These are phyloP conservation scores for Flaveria ramosissima DNA, from an alignment of 129 eudicot species.

Conservation along the genomic window DNA sequence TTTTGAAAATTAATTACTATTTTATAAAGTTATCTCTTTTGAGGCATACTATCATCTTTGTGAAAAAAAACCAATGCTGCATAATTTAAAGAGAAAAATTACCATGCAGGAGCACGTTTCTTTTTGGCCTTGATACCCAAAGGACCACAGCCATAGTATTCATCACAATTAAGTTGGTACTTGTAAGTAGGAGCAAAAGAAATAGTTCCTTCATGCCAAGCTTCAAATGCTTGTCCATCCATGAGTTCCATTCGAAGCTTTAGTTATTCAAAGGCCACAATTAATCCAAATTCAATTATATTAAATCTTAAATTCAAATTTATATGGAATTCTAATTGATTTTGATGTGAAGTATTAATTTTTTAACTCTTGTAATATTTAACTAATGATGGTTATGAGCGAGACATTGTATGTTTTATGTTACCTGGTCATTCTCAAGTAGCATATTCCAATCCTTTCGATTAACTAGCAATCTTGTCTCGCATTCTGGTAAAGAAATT, in stretches of 20 bases:
- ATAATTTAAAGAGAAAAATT: slow-evolving; percentile 1
- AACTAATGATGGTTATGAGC: background rate
- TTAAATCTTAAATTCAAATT: too few species aligned
- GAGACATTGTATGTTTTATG: background rate
- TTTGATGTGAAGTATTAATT: background rate
- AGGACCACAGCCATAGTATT: slow-evolving; percentile 56
- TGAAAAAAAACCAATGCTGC: background rate
- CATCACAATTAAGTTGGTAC: slow-evolving; percentile 54
- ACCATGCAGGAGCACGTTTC: slow-evolving; percentile 93
- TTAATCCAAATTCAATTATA: background rate
- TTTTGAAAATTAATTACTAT: too few species aligned
- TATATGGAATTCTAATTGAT: background rate
- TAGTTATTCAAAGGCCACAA: slow-evolving; percentile 19
- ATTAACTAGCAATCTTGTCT: slow-evolving; percentile 58
- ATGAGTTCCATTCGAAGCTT: slow-evolving; percentile 67
- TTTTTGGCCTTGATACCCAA: slow-evolving; percentile 46
- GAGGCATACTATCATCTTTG: background rate
- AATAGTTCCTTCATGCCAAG: slow-evolving; percentile 75
- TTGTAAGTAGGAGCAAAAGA: slow-evolving; percentile 84
- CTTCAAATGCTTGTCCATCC: slow-evolving; percentile 67
- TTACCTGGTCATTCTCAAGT: slow-evolving; percentile 80
- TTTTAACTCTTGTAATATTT: background rate
- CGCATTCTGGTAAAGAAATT: slow-evolving; percentile 61
- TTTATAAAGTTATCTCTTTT: too few species aligned
- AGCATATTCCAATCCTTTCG: slow-evolving; percentile 68